phyloP scores from a whole-genome alignment of 1,284 basidiomycete genomes.

The Marasmius fiardii region DNA sequence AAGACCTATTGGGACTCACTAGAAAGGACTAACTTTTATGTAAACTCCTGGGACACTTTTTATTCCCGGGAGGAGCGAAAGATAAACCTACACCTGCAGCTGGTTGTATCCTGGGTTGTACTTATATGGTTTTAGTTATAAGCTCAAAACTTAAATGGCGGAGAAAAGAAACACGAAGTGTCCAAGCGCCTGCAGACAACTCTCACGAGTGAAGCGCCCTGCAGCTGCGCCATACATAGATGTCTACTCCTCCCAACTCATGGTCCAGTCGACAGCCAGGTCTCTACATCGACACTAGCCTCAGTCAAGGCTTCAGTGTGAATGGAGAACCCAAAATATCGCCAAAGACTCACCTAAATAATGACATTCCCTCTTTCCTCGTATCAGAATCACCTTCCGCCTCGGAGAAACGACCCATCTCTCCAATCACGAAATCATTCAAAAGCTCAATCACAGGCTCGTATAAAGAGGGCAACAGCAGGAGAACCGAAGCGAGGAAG shows the following conservation, averaged over 20 bases:
- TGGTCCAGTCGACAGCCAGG: neutral
- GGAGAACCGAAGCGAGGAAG: conserved; percentile 55
- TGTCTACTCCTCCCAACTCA: neutral
- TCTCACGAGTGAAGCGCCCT: too few species aligned
- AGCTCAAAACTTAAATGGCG: too few species aligned
- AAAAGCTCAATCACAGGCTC: neutral
- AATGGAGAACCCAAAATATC: neutral
- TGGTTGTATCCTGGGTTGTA: too few species aligned
- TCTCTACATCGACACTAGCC: neutral
- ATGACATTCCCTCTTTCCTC: conserved; percentile 21
- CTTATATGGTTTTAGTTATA: too few species aligned
- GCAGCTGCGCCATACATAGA: too few species aligned
- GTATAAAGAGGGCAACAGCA: conserved; percentile 31
- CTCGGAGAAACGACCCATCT: conserved; percentile 21
- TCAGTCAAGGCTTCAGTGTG: neutral
- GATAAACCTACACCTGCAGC: too few species aligned
- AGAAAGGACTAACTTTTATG: too few species aligned
- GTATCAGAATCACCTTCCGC: conserved; percentile 20
- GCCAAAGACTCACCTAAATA: neutral
- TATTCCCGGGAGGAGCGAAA: too few species aligned
- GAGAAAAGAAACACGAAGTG: too few species aligned
- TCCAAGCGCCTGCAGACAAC: too few species aligned
- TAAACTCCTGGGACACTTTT: too few species aligned
- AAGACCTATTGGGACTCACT: too few species aligned
- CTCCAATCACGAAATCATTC: conserved; percentile 10